A percentile compares a stretch with the other conserved stretches of the same genome.
These are phyloP conservation scores for Mariannaea elegans DNA, from an alignment of 2,329 filamentous ascomycete species.

Conservation along the genomic window DNA sequence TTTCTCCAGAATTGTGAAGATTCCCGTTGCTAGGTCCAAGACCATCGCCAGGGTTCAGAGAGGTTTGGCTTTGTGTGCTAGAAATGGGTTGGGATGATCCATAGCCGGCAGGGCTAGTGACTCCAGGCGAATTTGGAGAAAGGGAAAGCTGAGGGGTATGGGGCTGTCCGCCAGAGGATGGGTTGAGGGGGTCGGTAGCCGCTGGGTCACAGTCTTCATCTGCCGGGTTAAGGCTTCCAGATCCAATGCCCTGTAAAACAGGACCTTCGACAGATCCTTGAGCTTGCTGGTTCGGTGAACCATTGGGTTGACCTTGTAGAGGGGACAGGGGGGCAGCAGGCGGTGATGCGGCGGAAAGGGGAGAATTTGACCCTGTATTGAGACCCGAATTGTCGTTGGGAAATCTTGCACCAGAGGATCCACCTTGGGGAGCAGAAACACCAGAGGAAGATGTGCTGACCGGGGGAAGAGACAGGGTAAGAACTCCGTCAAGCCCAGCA, in stretches of 20 bases:
- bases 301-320: not conserved
- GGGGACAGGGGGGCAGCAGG: not conserved
- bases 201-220: constrained; percentile 14
- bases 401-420: not conserved
- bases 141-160: not conserved
- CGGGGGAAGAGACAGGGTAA: constrained; percentile 41
- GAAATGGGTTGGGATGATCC: constrained; percentile 5
- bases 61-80: not conserved
- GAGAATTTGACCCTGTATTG: constrained; percentile 1
- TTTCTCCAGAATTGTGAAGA: not conserved
- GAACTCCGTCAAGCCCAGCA: constrained; percentile 44
- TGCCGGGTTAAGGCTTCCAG: not conserved
- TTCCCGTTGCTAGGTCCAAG: constrained; percentile 1
- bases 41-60: not conserved
- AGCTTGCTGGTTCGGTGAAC: not conserved
- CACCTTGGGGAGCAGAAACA: not conserved
- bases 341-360: not conserved
- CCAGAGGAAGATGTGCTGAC: constrained; percentile 23
- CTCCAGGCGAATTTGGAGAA: not conserved
- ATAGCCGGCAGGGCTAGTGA: not conserved
- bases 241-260: not conserved
- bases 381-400: not conserved
- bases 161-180: constrained; percentile 1
- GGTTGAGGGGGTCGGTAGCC: not conserved
- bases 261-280: not conserved